Percentiles rank a stretch among this genome's conserved stretches.
These are phyloP conservation scores for Eragrostis nindensis DNA, from an alignment of 176 grass and related monocot species.

Conservation along the genomic window DNA sequence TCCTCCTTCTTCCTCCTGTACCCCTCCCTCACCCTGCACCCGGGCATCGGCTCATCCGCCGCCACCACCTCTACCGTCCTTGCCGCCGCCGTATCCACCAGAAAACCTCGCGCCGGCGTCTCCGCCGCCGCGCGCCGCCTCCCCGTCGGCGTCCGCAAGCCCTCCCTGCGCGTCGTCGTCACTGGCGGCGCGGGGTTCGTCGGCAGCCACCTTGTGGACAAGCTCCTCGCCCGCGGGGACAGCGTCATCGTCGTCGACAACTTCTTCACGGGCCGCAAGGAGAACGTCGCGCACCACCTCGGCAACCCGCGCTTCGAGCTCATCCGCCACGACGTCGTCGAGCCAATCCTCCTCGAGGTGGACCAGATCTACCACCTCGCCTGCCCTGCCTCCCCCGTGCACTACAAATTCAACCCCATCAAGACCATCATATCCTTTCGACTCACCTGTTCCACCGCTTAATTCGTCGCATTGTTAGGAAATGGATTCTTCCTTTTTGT, in stretches of 20 bases:
- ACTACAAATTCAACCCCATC: conserved; percentile 98
- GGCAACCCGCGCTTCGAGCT: conserved; percentile 83
- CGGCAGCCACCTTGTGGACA: conserved; percentile 89
- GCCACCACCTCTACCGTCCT: neutral
- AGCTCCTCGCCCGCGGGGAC: conserved; percentile 74
- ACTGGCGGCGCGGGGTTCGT: conserved; percentile 89
- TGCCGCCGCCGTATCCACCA: neutral
- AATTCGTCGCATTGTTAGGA: neutral
- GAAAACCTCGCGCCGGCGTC: neutral
- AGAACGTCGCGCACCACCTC: conserved; percentile 88
- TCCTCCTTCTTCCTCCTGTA: conserved; percentile 83
- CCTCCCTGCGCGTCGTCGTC: conserved; percentile 70
- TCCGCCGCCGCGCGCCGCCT: conserved; percentile 52
- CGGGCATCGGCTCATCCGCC: conserved; percentile 5
- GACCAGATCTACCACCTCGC: conserved; percentile 99
- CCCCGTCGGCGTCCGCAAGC: conserved; percentile 67
- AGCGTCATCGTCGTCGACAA: conserved; percentile 97
- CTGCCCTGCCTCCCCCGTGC: conserved; percentile 90
- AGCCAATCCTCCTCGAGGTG: conserved; percentile 96
- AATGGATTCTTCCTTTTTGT: neutral
- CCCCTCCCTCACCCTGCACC: conserved; percentile 34
- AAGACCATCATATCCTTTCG: conserved; percentile 97
- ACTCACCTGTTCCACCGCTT: neutral
- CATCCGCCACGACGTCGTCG: conserved; percentile 92
- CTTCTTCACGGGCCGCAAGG: conserved; percentile 96